Percentiles rank a stretch among this genome's conserved stretches.
phyloP scores from a whole-genome alignment of 495 filamentous ascomycete genomes.

The Aspergillus funiculosus region DNA sequence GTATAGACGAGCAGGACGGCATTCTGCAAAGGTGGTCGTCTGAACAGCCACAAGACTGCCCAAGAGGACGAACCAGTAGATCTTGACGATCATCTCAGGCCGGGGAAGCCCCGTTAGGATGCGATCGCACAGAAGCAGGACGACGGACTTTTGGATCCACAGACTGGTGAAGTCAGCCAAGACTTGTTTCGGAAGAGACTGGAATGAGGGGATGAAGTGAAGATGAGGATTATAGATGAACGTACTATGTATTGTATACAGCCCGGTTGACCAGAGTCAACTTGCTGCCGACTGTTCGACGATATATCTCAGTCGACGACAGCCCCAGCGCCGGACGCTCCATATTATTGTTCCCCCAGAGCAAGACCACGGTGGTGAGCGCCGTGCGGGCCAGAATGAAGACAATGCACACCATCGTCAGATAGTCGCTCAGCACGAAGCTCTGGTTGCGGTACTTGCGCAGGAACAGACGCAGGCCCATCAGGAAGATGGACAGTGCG shows the following conservation, averaged over 20 bases:
- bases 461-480: slow-evolving; percentile 9
- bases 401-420: slow-evolving; percentile 10
- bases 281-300: slow-evolving; percentile 9
- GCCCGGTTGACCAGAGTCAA: background rate
- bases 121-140: slow-evolving; percentile 12
- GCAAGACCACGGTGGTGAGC: slow-evolving; percentile 5
- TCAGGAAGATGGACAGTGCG: background rate
- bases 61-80: slow-evolving; percentile 6
- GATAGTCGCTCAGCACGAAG: slow-evolving; percentile 14
- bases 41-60: slow-evolving; percentile 2
- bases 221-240: background rate
- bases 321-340: background rate
- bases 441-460: slow-evolving; percentile 8
- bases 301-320: slow-evolving; percentile 1
- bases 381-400: slow-evolving; percentile 2
- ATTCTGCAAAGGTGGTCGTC: slow-evolving; percentile 6
- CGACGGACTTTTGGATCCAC: slow-evolving; percentile 16
- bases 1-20: slow-evolving; percentile 5
- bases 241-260: slow-evolving; percentile 12
- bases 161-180: slow-evolving; percentile 4
- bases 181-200: background rate
- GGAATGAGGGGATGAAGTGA: background rate
- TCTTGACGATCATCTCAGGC: slow-evolving; percentile 13
- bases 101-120: slow-evolving; percentile 8
- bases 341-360: slow-evolving; percentile 13